Base-by-base conservation (phyloP, 805 yeast genomes). In the Clavispora carvajalis region DNA sequence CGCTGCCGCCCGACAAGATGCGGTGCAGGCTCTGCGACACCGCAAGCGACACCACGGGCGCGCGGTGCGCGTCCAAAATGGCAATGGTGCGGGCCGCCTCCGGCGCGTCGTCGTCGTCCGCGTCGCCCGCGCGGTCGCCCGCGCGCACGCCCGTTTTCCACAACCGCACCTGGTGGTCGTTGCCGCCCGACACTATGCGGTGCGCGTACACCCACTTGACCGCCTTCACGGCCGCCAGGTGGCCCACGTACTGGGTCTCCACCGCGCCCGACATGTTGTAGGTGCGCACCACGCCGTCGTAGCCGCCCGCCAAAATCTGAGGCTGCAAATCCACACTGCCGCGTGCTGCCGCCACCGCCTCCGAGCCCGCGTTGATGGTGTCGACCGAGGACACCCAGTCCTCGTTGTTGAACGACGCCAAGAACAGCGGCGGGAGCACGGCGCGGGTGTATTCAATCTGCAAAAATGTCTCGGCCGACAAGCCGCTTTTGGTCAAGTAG, bases 371-470 rank as follows among this genome's bases (percentile, higher is more conserved):
- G 67, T 79, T 52, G 62, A 69, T 45, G 52, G 82, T 60, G 55
- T 78, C 79, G 19, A 84, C 73, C 1, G 95, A 76, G 17, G 96
- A 86, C 18, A 93, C 79, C 99, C 99, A 93, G 63, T 93, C 99
- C 47, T 91, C 96, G 57, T 91, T 89, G 56, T 80, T 78, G 63
- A 83, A 93, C 34, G 95, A 82, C 3, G 95, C 88, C 48, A 89
- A 69, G 56, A 79, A 90, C 19, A 91, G 80, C n/a, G 99, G 99
- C 15, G 99, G 99, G 38, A 91, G 74, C 28, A 89, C 83, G 1
- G 96, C 89, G 51, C 95, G 76, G 10, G 96, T 87, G 67, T 93
- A 93, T 58, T 93, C 99, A 35, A 93, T 67, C 22, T 79, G 79
- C 46, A 93, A 60, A 39, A 82, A 77, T 1, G 85, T 76, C 71